Evolutionary conservation across 495 filamentous ascomycete genomes (phyloP).

Genomic region (Amorphotheca resinae): DNA sequence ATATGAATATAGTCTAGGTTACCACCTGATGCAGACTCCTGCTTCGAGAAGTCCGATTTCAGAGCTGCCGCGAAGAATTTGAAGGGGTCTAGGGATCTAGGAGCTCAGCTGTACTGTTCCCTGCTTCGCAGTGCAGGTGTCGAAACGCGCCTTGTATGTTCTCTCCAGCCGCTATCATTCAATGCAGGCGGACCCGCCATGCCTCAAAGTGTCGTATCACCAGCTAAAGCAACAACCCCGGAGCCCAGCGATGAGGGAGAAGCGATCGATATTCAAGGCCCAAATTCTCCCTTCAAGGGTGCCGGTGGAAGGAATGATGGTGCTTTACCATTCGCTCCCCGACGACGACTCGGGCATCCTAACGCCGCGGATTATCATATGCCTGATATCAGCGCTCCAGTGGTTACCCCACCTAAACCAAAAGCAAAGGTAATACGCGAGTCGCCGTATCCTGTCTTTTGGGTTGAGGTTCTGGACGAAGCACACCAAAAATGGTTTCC

Average conservation of each 20-base stretch:
- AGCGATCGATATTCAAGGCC: conserved; percentile 4
- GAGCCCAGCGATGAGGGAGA: conserved; percentile 22
- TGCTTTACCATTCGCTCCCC: conserved; percentile 4
- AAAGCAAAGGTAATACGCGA: conserved; percentile 35
- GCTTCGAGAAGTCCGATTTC: conserved; percentile 57
- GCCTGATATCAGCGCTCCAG: conserved; percentile 16
- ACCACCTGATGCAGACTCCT: conserved; percentile 38
- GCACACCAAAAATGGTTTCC: conserved; percentile 83
- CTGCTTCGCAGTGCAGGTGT: conserved; percentile 67
- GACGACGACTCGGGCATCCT: conserved; percentile 19
- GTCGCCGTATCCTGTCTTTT: conserved; percentile 73
- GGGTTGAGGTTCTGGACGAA: conserved; percentile 83
- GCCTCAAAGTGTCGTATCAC: conserved; percentile 25
- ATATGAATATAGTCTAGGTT: conserved; percentile 31
- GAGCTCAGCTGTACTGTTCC: conserved; percentile 81
- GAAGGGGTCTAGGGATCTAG: conserved; percentile 74
- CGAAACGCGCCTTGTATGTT: conserved; percentile 82
- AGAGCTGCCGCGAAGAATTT: conserved; percentile 48
- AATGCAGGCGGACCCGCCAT: conserved; percentile 31
- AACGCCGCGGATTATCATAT: conserved; percentile 19
- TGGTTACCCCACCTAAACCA: conserved; percentile 19
- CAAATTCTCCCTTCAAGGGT: not conserved
- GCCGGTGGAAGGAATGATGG: not conserved
- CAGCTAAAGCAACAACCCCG: conserved; percentile 34
- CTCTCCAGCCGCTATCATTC: conserved; percentile 73